These are phyloP conservation scores for Blastomyces silverae DNA, from an alignment of 2,329 filamentous ascomycete genomes.

Conservation along the genomic window DNA sequence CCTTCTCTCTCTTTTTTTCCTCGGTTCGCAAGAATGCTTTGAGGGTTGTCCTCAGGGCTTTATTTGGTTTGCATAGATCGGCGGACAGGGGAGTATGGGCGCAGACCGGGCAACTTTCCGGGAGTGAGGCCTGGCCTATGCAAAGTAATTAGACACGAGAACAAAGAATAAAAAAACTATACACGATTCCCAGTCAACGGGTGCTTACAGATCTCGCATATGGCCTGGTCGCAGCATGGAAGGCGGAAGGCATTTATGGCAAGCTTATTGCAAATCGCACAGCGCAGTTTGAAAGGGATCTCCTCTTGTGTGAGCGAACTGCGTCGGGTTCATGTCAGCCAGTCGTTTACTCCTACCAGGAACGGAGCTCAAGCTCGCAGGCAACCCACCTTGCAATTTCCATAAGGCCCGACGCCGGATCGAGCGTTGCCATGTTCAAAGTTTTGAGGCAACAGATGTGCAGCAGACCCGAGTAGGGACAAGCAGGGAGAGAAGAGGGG, in stretches of 20 bases:
- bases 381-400: constrained; percentile 38
- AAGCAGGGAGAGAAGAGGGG: neutral
- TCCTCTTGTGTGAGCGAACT: constrained; percentile 74
- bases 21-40: constrained; percentile 84
- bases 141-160: constrained; percentile 14
- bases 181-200: neutral
- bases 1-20: constrained; percentile 76
- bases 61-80: constrained; percentile 81
- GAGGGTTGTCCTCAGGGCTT: constrained; percentile 84
- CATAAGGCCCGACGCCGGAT: constrained; percentile 38
- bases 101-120: constrained; percentile 82
- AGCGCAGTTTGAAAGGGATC: constrained; percentile 93
- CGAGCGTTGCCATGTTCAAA: constrained; percentile 34
- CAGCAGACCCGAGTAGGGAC: neutral
- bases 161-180: neutral
- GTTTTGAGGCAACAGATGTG: neutral
- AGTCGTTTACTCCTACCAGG: constrained; percentile 5
- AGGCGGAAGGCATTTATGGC: constrained; percentile 85
- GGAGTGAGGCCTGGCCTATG: constrained; percentile 66
- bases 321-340: neutral
- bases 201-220: constrained; percentile 77
- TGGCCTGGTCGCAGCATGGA: constrained; percentile 90
- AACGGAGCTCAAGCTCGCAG: neutral
- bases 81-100: constrained; percentile 81
- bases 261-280: constrained; percentile 85